These are phyloP conservation scores for Scenedesmus sp. DNA, from an alignment of 163 green algal species.

Conservation along the genomic window DNA sequence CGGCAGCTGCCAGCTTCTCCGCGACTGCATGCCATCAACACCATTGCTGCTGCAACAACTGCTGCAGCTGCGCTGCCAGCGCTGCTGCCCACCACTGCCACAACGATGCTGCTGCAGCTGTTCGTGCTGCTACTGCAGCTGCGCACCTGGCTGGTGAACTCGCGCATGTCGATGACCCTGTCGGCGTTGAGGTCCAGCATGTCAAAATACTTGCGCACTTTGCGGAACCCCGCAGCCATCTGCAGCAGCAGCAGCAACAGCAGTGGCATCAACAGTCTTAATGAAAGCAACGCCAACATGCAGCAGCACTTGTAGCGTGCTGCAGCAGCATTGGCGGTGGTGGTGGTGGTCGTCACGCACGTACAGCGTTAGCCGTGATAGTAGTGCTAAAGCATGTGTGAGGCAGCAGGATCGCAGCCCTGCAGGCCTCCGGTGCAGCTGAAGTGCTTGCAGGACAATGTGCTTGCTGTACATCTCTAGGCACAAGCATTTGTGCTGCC, in stretches of 20 bases:
- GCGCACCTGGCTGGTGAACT: constrained; percentile 37
- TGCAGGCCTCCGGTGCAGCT: neutral
- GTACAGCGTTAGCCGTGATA: too few species aligned
- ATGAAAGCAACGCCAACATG: too few species aligned
- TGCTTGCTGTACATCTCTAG: neutral
- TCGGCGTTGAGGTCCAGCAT: constrained; percentile 51
- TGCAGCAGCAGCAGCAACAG: neutral
- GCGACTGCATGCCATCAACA: too few species aligned
- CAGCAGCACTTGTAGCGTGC: too few species aligned
- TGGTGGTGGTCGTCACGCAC: too few species aligned
- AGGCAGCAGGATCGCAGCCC: too few species aligned
- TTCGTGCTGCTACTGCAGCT: neutral
- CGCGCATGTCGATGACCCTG: constrained; percentile 21
- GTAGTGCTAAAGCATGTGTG: too few species aligned
- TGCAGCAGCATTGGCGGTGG: neutral
- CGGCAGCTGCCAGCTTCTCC: too few species aligned
- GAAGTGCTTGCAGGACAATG: neutral
- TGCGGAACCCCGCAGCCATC: constrained; percentile 46
- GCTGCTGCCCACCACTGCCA: too few species aligned
- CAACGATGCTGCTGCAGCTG: neutral
- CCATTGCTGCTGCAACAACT: too few species aligned
- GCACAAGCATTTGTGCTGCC: neutral
- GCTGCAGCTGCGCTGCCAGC: too few species aligned
- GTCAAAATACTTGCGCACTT: constrained; percentile 46
- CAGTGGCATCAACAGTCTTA: neutral